Evolutionary conservation across 257 asterid genomes (phyloP).

Genomic region (Solanum corneliomulleri): DNA sequence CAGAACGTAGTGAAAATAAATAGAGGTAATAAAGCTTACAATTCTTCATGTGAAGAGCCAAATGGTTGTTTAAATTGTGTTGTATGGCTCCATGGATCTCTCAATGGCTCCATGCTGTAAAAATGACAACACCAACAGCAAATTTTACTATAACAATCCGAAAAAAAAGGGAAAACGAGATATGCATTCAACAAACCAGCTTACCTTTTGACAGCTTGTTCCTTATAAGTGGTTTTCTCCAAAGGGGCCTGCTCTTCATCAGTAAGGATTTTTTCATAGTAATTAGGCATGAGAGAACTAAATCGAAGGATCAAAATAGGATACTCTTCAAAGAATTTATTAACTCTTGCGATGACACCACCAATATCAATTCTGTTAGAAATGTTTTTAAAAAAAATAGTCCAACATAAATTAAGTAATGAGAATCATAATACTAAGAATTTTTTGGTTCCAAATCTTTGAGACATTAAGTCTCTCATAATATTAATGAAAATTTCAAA

Average conservation of each 20-base stretch:
- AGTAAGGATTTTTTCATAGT: conserved; percentile 66
- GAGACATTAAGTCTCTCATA: conserved; percentile 90
- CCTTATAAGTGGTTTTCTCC: too few species aligned
- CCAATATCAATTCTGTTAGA: conserved; percentile 68
- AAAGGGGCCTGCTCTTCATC: conserved; percentile 74
- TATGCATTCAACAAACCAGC: too few species aligned
- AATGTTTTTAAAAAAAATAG: neutral
- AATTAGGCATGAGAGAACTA: conserved; percentile 86
- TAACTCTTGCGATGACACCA: conserved; percentile 82
- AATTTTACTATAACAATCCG: neutral
- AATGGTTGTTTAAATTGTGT: conserved; percentile 66
- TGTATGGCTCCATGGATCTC: conserved; percentile 49
- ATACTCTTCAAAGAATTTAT: conserved; percentile 81
- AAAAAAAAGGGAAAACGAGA: neutral
- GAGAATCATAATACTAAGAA: neutral
- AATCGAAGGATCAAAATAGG: conserved; percentile 79
- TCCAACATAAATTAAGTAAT: neutral
- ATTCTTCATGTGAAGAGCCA: conserved; percentile 53
- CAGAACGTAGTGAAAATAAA: neutral
- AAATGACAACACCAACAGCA: conserved; percentile 2
- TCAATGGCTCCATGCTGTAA: conserved; percentile 57
- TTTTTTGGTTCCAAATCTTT: conserved; percentile 35
- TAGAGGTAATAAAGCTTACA: conserved; percentile 36
- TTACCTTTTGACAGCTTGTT: too few species aligned
- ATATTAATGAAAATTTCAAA: conserved; percentile 79